Evolutionary conservation across 2,329 filamentous ascomycete genomes (phyloP), one percentile per base, ranked within the genome.

Genomic region (Colletotrichum australisinense): DNA sequence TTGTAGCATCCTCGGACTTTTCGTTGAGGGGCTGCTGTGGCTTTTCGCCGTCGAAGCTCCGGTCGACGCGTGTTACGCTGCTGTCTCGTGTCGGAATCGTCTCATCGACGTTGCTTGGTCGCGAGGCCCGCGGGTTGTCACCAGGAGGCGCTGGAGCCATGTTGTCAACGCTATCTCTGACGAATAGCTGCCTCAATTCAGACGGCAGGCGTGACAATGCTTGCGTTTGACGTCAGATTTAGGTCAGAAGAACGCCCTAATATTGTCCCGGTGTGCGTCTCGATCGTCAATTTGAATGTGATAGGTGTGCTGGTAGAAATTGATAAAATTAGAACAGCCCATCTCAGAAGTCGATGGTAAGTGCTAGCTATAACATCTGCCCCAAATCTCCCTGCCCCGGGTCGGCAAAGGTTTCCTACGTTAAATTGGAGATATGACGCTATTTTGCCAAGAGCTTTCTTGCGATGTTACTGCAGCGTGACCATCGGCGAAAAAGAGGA

Each of bases 341-440:
- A 26, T 30, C 4, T 6, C 30, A 38, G 11, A 64, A 19, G 3
- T 26, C 11, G 16, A 28, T 9, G 4, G 12, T 26, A 4, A 35
- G 22, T 19, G 14, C n/a, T n/a, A 19, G 9, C 7, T 7, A 26
- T 5, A 63, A 7, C 32, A 19, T 8, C 30, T 24, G 16, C 38
- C 42, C 42, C 52, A 12, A 24, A 32, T 26, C n/a, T 5, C 22
- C 9, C 19, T 53, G 9, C 1, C 55, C 30, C 16, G 30, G 46
- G 60, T 5, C 3, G 8, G 24, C 14, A 11, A 63, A 24, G 22
- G 5, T 16, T 7, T 65, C 28, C 22, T n/a, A 26, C 60, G 14
- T 19, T 30, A 62, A 71, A 66, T 49, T 66, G 60, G 71, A 62
- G 46, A 22, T 42, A 73, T 71, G 71, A 70, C 71, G 67, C 26